Conservation (phyloP, 441 rosid genomes). For the Viola pubescens region DNA sequence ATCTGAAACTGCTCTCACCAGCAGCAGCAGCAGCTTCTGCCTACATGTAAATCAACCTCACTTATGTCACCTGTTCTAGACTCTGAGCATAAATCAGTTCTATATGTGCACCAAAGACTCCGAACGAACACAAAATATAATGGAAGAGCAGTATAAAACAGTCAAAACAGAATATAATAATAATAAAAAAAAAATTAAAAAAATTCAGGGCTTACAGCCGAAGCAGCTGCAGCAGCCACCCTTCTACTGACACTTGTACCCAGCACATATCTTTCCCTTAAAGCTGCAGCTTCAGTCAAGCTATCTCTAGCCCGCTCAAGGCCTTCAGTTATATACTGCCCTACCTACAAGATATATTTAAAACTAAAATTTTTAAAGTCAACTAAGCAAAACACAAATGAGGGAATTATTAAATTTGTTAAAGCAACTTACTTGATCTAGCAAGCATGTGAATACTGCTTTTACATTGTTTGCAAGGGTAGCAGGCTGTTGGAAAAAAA, state of each 20-base stretch:
- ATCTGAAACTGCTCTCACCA: slow-evolving; percentile 98
- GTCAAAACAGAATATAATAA: slow-evolving; percentile 1
- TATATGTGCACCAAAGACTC: too few species aligned
- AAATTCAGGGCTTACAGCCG: slow-evolving; percentile 64
- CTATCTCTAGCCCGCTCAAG: slow-evolving; percentile 95
- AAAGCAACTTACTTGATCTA: slow-evolving; percentile 74
- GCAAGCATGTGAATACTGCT: slow-evolving; percentile 82
- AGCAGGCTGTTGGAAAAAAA: slow-evolving; percentile 50
- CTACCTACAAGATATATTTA: slow-evolving; percentile 45
- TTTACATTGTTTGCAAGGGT: slow-evolving; percentile 79
- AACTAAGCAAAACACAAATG: slow-evolving; percentile 9
- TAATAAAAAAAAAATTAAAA: slow-evolving; percentile 16
- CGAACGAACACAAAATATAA: too few species aligned
- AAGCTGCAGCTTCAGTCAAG: slow-evolving; percentile 88
- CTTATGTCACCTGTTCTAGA: slow-evolving; percentile 15
- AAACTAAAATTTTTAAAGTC: background rate
- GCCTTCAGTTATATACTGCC: slow-evolving; percentile 86
- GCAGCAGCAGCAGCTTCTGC: slow-evolving; percentile 99
- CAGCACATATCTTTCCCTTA: slow-evolving; percentile 93
- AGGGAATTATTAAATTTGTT: slow-evolving; percentile 11
- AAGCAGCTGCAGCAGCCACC: slow-evolving; percentile 99
- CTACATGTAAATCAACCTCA: slow-evolving; percentile 39
- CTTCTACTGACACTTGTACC: slow-evolving; percentile 82
- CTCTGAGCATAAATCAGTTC: background rate
- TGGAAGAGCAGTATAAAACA: too few species aligned